phyloP scores from a whole-genome alignment of 2,329 filamentous ascomycete species.

The Ascosphaera acerosa region DNA sequence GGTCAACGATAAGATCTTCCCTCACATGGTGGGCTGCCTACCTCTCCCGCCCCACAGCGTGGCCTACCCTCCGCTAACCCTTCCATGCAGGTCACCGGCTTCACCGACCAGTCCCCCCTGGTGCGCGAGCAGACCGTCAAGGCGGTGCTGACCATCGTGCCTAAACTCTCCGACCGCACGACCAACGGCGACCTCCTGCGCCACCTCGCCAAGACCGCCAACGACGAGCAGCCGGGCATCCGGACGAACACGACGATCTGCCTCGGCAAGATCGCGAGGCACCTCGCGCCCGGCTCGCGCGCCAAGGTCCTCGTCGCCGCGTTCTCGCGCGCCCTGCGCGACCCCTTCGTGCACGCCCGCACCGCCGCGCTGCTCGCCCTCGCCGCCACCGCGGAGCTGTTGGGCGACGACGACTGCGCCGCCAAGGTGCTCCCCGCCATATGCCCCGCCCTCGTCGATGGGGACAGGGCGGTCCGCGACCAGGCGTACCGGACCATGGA shows the following conservation, averaged over 20 bases:
- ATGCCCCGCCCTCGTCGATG: slow-evolving; percentile 68
- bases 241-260: slow-evolving; percentile 97
- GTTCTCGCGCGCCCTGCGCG: slow-evolving; percentile 66
- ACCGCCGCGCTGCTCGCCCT: slow-evolving; percentile 75
- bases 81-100: slow-evolving; percentile 51
- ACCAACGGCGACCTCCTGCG: slow-evolving; percentile 84
- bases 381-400: slow-evolving; percentile 61
- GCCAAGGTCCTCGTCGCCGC: slow-evolving; percentile 82
- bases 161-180: slow-evolving; percentile 72
- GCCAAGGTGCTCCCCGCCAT: slow-evolving; percentile 58
- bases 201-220: slow-evolving; percentile 82
- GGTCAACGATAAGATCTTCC: slow-evolving; percentile 92
- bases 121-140: slow-evolving; percentile 93
- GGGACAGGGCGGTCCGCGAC: slow-evolving; percentile 65
- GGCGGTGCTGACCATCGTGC: slow-evolving; percentile 64
- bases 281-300: slow-evolving; percentile 48
- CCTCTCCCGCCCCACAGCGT: neutral
- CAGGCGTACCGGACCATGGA: slow-evolving; percentile 80
- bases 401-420: slow-evolving; percentile 75
- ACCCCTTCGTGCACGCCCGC: slow-evolving; percentile 84
- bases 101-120: slow-evolving; percentile 72
- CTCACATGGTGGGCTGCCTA: slow-evolving; percentile 42
- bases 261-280: slow-evolving; percentile 81
- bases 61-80: too few relatives aligned
- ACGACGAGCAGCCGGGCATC: slow-evolving; percentile 92